Evolutionary conservation across 805 yeast genomes (phyloP).

Genomic region (Yarrowia phangngaensis): DNA sequence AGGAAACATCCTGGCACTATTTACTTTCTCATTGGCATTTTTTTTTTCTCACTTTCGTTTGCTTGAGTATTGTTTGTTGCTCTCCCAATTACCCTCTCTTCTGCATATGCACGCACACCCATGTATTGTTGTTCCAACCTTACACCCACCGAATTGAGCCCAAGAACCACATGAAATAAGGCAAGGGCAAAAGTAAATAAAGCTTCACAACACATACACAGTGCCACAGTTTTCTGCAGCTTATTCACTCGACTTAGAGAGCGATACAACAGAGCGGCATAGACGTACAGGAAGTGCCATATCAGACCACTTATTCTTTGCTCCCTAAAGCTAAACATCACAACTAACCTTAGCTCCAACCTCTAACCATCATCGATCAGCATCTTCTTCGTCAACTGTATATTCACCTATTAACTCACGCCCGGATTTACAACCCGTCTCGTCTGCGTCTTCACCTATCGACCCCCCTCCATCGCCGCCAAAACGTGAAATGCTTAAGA

Average conservation of each 20-base stretch:
- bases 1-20: neutral
- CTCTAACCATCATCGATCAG: conserved; percentile 22
- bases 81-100: conserved; percentile 25
- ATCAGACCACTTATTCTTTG: too few species aligned
- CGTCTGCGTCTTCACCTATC: conserved; percentile 22
- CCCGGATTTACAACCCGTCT: conserved; percentile 24
- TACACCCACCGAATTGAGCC: conserved; percentile 24
- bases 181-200: conserved; percentile 23
- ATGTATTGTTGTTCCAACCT: conserved; percentile 21
- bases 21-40: neutral
- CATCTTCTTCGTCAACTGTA: conserved; percentile 23
- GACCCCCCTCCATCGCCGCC: conserved; percentile 26
- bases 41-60: neutral
- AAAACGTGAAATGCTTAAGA: conserved; percentile 28
- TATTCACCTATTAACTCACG: conserved; percentile 25
- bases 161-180: conserved; percentile 22
- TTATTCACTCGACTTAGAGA: too few species aligned
- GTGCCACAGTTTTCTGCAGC: too few species aligned
- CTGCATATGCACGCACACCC: conserved; percentile 20
- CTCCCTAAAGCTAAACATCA: too few species aligned
- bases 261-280: too few species aligned
- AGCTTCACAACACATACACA: conserved; percentile 24
- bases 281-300: too few species aligned
- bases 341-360: conserved; percentile 24
- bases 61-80: neutral